A percentile compares a stretch with the other conserved stretches of the same genome.
Conservation (phyloP, 2,329 filamentous ascomycete species). For the Chalaropsis thielavioides region DNA sequence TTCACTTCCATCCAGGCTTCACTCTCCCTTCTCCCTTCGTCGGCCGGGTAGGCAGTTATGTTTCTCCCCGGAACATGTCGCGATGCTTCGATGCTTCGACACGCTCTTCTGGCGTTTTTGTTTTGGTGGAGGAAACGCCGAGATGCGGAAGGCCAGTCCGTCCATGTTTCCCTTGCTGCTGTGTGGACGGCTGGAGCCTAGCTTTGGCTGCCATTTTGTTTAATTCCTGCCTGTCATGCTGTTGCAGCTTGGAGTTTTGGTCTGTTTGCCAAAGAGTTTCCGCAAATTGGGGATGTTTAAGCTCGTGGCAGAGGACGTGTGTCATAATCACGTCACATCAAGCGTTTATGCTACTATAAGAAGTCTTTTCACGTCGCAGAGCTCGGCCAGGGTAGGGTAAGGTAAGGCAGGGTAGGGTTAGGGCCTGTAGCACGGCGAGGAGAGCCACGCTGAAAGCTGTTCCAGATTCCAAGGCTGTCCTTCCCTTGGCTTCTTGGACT, state of each 20-base stretch:
- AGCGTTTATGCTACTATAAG: not conserved
- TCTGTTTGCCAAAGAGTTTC: not conserved
- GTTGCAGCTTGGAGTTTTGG: not conserved
- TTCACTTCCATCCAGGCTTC: too few species aligned
- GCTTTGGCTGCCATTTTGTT: not conserved
- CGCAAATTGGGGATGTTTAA: not conserved
- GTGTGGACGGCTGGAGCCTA: not conserved
- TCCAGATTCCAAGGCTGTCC: not conserved
- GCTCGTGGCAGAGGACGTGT: not conserved
- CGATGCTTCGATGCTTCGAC: not conserved
- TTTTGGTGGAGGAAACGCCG: not conserved
- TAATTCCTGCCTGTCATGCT: not conserved
- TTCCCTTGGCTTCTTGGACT: not conserved
- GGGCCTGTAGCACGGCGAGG: not conserved
- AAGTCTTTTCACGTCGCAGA: too few species aligned
- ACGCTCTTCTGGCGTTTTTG: not conserved
- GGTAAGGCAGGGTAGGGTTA: not conserved
- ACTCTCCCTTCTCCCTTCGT: not conserved
- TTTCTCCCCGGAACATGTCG: not conserved
- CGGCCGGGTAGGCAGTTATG: not conserved
- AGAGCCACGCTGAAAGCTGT: not conserved
- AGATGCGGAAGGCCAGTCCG: too few species aligned
- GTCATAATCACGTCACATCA: not conserved
- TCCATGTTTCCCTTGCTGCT: not conserved
- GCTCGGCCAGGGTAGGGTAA: not conserved